Evolutionary conservation across 1,284 basidiomycete genomes (phyloP).

Genomic region (Cutaneotrichosporon cavernicola): DNA sequence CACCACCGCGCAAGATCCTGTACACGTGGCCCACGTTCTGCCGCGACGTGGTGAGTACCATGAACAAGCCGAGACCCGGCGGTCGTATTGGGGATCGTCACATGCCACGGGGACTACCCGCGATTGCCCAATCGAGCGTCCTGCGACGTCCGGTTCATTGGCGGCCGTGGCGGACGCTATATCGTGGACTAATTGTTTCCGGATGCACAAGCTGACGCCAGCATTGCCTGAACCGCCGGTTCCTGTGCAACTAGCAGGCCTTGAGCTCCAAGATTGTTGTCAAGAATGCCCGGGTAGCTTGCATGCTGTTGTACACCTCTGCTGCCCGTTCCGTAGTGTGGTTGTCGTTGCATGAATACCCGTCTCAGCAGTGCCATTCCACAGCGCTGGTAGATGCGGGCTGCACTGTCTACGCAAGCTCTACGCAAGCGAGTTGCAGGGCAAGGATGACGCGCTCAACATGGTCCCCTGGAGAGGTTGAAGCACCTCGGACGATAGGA

Average conservation of each 20-base stretch:
- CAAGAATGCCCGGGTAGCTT: not conserved
- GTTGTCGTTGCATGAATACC: slow-evolving; percentile 3
- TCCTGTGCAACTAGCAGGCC: slow-evolving; percentile 33
- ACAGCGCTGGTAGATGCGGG: too few species aligned
- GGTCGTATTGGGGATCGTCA: not conserved
- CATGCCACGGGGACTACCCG: not conserved
- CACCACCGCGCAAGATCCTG: slow-evolving; percentile 31
- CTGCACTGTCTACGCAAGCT: too few species aligned
- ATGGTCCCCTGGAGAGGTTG: too few species aligned
- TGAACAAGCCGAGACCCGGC: not conserved
- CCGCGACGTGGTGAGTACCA: slow-evolving; percentile 50
- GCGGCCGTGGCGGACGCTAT: not conserved
- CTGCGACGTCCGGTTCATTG: not conserved
- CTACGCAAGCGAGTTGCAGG: too few species aligned
- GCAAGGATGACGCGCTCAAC: too few species aligned
- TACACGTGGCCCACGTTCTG: slow-evolving; percentile 53
- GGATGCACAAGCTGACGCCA: slow-evolving; percentile 13
- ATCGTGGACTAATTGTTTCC: not conserved
- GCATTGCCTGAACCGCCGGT: slow-evolving; percentile 44
- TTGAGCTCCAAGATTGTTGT: not conserved
- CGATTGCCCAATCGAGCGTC: not conserved
- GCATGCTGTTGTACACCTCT: slow-evolving; percentile 1
- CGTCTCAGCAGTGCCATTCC: not conserved
- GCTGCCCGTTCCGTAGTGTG: not conserved
- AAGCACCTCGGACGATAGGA: too few species aligned